Evolutionary conservation across 306 rosid genomes (phyloP), one percentile per base, ranked within the genome.

Genomic region (Prunus campanulata): DNA sequence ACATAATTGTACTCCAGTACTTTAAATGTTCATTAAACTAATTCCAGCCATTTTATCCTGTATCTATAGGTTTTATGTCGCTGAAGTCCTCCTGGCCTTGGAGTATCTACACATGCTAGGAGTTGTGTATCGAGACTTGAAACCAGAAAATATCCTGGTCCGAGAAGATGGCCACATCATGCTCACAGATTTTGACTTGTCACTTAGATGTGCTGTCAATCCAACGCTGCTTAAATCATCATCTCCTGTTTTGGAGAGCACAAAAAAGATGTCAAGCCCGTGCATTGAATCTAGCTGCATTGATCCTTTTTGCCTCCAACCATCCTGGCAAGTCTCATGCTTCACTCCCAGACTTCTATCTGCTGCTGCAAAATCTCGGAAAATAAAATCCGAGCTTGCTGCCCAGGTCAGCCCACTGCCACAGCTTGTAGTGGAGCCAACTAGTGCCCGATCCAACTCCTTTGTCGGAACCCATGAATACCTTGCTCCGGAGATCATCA

Each of bases 161-260:
- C 90, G 98, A 82, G 99, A 96, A 85, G 99, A 96, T 81, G 99
- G 99, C n/a, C 98, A 96, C 78, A 89, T 96, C 51, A 92, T 96
- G 99, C 89, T 96, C 85, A 90, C 98, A 65, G 99, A 91, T 79
- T 96, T 96, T 68, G 99, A 96, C 72, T 81, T 92, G 78, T 96
- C 99, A 49, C 89, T 96, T 56, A 88, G 97, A 84, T 92, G 99
- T 69, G 84, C 92, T 55, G 98, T 88, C 85, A 92, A 84, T 77
- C 84, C 97, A 39, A 88, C 75, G 84, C 72, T 96, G 46, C 86
- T 92, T 56, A 91, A 89, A 81, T 87, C 96, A 57, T 84, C 96
- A 22, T 89, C 92, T 12, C 97, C 93, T 0, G 85, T 81, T 2
- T 71, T 71, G 59, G 93, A 88, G 73, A 75, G 87, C 9, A 67